Conservation (phyloP, 2,329 filamentous ascomycete genomes). For the Huntiella bhutanensis region DNA sequence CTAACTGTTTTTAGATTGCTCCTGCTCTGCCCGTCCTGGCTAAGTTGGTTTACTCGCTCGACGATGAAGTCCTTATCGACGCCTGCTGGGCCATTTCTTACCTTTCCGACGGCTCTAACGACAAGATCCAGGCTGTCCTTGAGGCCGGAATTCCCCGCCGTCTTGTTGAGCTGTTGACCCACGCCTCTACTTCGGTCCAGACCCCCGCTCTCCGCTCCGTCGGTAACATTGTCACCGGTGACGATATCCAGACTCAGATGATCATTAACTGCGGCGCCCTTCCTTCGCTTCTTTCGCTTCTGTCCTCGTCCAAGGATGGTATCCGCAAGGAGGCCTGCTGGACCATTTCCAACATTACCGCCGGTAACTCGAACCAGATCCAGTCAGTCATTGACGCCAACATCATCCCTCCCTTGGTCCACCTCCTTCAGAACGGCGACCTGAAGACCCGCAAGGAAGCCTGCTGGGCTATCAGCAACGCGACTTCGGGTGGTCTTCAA, state of each 20-base stretch:
- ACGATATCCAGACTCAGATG: conserved; percentile 96
- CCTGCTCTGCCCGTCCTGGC: conserved; percentile 86
- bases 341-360: conserved; percentile 98
- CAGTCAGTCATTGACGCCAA: conserved; percentile 92
- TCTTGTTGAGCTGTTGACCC: conserved; percentile 92
- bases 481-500: conserved; percentile 89
- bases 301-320: conserved; percentile 94
- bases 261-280: conserved; percentile 97
- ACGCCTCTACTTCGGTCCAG: conserved; percentile 94
- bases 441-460: conserved; percentile 99
- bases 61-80: conserved; percentile 95
- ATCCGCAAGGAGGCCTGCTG: conserved; percentile 99
- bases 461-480: conserved; percentile 98
- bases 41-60: conserved; percentile 95
- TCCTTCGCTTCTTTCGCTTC: conserved; percentile 73
- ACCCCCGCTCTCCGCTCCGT: conserved; percentile 93
- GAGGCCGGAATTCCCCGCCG: conserved; percentile 94
- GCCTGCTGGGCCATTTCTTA: conserved; percentile 99
- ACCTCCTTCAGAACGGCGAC: conserved; percentile 88
- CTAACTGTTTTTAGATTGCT: conserved; percentile 47
- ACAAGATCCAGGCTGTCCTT: conserved; percentile 98
- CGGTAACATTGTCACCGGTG: conserved; percentile 95
- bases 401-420: conserved; percentile 90
- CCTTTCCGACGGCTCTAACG: conserved; percentile 90
- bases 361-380: conserved; percentile 93